Evolutionary conservation across 2,329 filamentous ascomycete species (phyloP).

Genomic region (Fusarium compactum): DNA sequence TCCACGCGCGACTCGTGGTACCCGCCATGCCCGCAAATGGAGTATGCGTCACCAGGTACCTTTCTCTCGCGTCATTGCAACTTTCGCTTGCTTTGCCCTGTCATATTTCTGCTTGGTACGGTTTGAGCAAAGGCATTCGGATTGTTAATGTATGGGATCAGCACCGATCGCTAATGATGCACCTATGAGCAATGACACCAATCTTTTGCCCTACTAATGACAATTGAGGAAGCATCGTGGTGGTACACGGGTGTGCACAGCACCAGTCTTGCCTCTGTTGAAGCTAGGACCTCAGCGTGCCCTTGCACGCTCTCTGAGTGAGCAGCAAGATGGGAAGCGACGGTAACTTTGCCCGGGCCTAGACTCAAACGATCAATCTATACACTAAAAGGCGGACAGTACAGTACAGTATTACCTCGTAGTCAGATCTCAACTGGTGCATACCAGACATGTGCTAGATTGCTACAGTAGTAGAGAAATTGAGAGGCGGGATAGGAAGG

Average conservation of each 20-base stretch:
- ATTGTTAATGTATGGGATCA: slow-evolving; percentile 9
- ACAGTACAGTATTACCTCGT: slow-evolving; percentile 1
- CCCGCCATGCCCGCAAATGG: slow-evolving; percentile 44
- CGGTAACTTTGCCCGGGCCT: slow-evolving; percentile 18
- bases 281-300: slow-evolving; percentile 37
- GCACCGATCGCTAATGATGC: slow-evolving; percentile 37
- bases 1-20: slow-evolving; percentile 41
- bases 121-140: slow-evolving; percentile 9
- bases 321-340: slow-evolving; percentile 19
- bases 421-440: slow-evolving; percentile 16
- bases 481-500: slow-evolving; percentile 10
- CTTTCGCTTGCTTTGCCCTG: slow-evolving; percentile 18
- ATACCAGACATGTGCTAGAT: slow-evolving; percentile 2
- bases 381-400: neutral
- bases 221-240: slow-evolving; percentile 14
- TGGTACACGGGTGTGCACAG: slow-evolving; percentile 40
- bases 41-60: slow-evolving; percentile 46
- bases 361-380: slow-evolving; percentile 9
- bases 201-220: slow-evolving; percentile 20
- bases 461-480: neutral
- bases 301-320: slow-evolving; percentile 35
- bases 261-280: slow-evolving; percentile 23
- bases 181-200: slow-evolving; percentile 28
- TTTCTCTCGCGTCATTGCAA: slow-evolving; percentile 14
- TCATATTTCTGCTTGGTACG: slow-evolving; percentile 14